Evolutionary conservation across 148 eudicot species (phyloP), one percentile per base, ranked within the genome.

Genomic region (Vaccinium vitisidaea): DNA sequence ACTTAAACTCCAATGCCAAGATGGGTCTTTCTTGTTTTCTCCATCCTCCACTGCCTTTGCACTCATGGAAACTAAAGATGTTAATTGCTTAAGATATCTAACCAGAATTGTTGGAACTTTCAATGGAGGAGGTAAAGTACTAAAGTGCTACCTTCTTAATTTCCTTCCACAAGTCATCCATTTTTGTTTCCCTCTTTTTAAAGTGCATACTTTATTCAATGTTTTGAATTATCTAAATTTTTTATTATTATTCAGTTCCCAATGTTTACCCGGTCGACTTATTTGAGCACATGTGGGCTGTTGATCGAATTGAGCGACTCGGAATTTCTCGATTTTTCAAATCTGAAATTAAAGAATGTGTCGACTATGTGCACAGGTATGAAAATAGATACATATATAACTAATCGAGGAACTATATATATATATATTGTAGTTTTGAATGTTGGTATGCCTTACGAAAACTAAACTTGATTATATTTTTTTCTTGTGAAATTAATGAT

Each of bases 21-120:
- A 94, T 92, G 99, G 99, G 8, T 96, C 99, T 61, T 93, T 96
- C 83, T 87, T 94, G 83, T 94, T 93, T 79, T 96, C 99, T 74
- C 99, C 99, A 84, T 87, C 99, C 50, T 93, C 99, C 77, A 96
- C 98, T 86, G 98, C 98, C 84, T 96, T 84, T 89, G 98, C 98
- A 19, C 92, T 96, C 82, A 93, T 92, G 86, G 92, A 96, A 49
- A 94, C 97, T 52, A 91, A 90, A 70, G 92, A 96, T 80, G n/a
- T 67, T 67, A 91, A 94, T 58, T 96, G 98, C 85, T 85, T 94
- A 67, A 79, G 48, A 19, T 96, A 96, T 90, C 90, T 96, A 11
- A 86, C 86, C 77, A 91, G 88, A 3, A 80, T 73, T 67, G 90
- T 96, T 70, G 77, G 87, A 9, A 91, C 87, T 83, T 96, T 96